Evolutionary conservation across 1,284 basidiomycete genomes (phyloP).

Genomic region (Apiotrichum akiyoshidainum): DNA sequence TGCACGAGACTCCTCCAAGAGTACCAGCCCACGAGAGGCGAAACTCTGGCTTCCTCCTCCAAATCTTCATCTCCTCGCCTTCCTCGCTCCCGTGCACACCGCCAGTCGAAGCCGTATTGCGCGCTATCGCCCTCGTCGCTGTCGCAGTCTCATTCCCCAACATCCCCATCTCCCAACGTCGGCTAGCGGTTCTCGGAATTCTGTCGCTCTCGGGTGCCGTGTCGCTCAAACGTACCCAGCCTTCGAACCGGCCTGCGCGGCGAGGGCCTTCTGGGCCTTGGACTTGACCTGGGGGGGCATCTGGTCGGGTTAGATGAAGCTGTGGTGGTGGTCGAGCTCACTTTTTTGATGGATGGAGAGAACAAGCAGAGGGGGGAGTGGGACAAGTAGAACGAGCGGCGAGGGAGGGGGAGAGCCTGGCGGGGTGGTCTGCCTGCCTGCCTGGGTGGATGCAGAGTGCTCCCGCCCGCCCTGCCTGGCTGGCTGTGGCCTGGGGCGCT

Average conservation of each 20-base stretch:
- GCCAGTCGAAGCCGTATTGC: too few relatives aligned
- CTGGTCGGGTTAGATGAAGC: not conserved
- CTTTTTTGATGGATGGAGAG: constrained; percentile 10
- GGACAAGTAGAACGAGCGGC: not conserved
- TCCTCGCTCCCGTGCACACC: too few relatives aligned
- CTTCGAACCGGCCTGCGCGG: constrained; percentile 51
- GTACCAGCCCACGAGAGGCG: too few relatives aligned
- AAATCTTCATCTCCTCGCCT: too few relatives aligned
- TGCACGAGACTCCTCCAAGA: too few relatives aligned
- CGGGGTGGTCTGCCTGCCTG: not conserved
- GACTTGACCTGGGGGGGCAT: constrained; percentile 49
- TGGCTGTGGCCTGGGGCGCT: too few relatives aligned
- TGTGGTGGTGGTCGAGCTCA: constrained; percentile 1
- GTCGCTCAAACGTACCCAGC: constrained; percentile 46
- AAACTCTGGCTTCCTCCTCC: too few relatives aligned
- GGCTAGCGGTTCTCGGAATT: not conserved
- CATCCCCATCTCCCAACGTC: not conserved
- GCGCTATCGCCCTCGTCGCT: too few relatives aligned
- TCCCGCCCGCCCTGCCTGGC: too few relatives aligned
- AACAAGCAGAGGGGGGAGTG: not conserved
- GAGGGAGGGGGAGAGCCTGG: not conserved
- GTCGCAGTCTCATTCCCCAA: too few relatives aligned
- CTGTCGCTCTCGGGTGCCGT: not conserved
- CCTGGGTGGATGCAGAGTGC: not conserved
- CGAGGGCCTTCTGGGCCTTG: constrained; percentile 52